Conservation (phyloP, 345 rosid species). For the Syzygium jambos region DNA sequence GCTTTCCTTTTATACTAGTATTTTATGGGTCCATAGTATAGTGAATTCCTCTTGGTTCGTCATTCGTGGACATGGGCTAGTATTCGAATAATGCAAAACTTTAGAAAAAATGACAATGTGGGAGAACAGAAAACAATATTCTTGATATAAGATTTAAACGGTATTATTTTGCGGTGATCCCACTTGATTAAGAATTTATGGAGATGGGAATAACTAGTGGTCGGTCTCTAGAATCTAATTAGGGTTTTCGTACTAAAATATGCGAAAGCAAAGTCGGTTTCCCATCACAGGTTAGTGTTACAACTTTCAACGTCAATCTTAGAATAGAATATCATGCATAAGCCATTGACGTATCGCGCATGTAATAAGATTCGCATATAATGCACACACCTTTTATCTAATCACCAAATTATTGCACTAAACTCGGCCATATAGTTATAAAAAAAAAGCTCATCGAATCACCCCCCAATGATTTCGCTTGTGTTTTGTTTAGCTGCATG, state of each 20-base stretch:
- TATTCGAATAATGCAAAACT: not conserved
- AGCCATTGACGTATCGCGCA: not conserved
- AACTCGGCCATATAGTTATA: not conserved
- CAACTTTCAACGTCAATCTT: not conserved
- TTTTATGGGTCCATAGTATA: not conserved
- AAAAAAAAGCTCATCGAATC: not conserved
- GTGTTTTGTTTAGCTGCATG: not conserved
- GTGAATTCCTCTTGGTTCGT: not conserved
- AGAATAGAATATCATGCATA: not conserved
- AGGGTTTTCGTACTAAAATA: not conserved
- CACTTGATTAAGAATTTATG: not conserved
- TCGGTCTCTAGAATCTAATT: not conserved
- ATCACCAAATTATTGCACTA: not conserved
- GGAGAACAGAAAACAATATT: not conserved
- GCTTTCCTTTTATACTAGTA: not conserved
- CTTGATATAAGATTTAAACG: not conserved
- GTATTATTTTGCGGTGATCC: not conserved
- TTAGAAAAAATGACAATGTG: not conserved
- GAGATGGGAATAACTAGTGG: not conserved
- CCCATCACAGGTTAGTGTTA: not conserved
- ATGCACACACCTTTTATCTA: not conserved
- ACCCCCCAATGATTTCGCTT: not conserved
- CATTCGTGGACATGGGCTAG: not conserved
- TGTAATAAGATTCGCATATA: not conserved
- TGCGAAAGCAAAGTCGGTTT: not conserved